Evolutionary conservation across 192 early-diverging fungal species (phyloP), one percentile per base, ranked within the genome.

Genomic region (Glomus cerebriforme): DNA sequence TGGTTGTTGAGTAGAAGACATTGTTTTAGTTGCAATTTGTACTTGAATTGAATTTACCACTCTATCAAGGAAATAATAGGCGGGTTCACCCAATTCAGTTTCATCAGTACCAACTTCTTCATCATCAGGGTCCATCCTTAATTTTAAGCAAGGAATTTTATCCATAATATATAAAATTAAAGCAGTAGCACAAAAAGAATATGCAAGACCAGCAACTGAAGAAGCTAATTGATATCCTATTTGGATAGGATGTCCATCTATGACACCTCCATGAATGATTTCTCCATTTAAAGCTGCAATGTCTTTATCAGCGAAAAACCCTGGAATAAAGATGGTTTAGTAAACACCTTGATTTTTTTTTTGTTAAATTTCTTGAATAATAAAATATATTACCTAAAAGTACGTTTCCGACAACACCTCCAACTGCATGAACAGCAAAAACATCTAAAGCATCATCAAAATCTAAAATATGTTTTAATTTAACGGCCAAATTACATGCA

Each of bases 401-500:
- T 24, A 97, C 81, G 72, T 91, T 90, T 59, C 97, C 97, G 60
- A 93, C 85, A 67, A 92, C 78, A 17, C 96, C 96, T 35, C 94
- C 94, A 26, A 96, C 86, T 63, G 92, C 96, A 78, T 98, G 96
- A 27, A 94, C 90, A 72, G 92, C 91, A 91, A 93, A 98, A 13
- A 95, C 96, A 82, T 98, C 96, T 47, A 96, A 89, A 34, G 96
- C 93, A 86, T 97, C 95, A 82, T 97, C 97, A 85, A 93, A 97
- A 63, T 93, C 91, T 75, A 97, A 84, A 73, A 86, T 85, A 76
- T 92, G 89, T 92, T 98, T 98, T 49, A 96, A 78, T 27, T 93
- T 89, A 34, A 92, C 91, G 17, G 91, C 91, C 77, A 92, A 85
- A 86, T 97, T 96, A 86, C 96, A 97, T 26, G 83, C 83, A 15